Evolutionary conservation across 352 stramenopile genomes (phyloP).

Genomic region (Phytophthora palmivora): DNA sequence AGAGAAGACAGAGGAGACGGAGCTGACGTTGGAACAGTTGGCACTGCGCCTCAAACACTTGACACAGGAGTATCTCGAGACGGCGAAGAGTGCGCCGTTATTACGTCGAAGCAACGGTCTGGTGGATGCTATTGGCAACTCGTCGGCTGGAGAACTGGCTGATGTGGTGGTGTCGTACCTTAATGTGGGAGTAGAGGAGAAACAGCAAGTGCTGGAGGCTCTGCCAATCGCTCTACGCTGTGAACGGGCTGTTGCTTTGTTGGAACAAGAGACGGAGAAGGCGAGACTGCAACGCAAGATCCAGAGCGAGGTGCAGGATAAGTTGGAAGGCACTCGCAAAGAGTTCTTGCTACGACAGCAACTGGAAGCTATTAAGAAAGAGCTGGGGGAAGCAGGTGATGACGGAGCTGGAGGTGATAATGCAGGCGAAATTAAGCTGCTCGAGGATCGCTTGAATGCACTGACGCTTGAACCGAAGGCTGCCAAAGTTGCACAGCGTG

Average conservation of each 20-base stretch:
- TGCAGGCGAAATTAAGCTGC: conserved; percentile 55
- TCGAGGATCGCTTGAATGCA: conserved; percentile 66
- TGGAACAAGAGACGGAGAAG: conserved; percentile 71
- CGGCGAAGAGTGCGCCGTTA: conserved; percentile 64
- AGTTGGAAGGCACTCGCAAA: conserved; percentile 70
- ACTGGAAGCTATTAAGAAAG: conserved; percentile 99
- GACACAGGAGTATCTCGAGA: conserved; percentile 72
- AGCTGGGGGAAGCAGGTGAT: conserved; percentile 88
- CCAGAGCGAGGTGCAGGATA: conserved; percentile 73
- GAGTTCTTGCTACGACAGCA: conserved; percentile 98
- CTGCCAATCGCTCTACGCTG: conserved; percentile 51
- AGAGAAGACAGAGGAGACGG: conserved; percentile 19
- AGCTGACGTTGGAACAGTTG: conserved; percentile 42
- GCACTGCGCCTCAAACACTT: conserved; percentile 65
- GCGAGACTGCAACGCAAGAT: conserved; percentile 71
- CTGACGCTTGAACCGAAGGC: conserved; percentile 62
- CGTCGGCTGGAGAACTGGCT: conserved; percentile 64
- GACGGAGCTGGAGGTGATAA: conserved; percentile 44
- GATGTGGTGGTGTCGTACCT: conserved; percentile 80
- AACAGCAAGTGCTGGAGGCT: conserved; percentile 68
- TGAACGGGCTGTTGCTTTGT: conserved; percentile 52
- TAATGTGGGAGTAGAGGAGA: conserved; percentile 56
- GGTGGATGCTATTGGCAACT: conserved; percentile 70
- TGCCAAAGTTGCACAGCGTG: conserved; percentile 63
- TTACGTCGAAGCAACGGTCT: conserved; percentile 63